A percentile compares a stretch with the other conserved stretches of the same genome.
Conservation (phyloP, 148 eudicot species). For the Chenopodium suecicum region DNA sequence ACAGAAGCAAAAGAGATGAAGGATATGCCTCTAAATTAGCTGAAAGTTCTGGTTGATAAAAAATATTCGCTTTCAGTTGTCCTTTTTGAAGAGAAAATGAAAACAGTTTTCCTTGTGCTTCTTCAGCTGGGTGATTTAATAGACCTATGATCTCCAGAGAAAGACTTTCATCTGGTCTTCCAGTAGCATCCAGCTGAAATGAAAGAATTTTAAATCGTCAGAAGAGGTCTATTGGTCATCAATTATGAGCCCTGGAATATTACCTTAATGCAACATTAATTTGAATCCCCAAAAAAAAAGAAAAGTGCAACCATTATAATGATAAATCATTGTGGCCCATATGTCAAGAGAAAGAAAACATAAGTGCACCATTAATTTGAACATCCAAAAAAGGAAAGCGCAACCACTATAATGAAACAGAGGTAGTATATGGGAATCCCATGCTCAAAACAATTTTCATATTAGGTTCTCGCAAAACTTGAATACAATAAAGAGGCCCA, state of each 20-base stretch:
- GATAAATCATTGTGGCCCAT: too few relatives aligned
- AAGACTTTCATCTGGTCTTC: conserved; percentile 97
- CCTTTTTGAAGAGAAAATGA: conserved; percentile 94
- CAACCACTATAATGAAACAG: too few relatives aligned
- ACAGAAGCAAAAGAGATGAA: conserved; percentile 7
- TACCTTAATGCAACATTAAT: neutral
- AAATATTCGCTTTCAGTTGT: conserved; percentile 71
- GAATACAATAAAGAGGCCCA: neutral
- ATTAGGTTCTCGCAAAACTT: neutral
- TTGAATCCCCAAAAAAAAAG: neutral
- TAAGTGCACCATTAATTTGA: too few relatives aligned
- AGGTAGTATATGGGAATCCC: neutral
- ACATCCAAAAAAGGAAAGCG: too few relatives aligned
- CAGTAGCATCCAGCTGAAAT: conserved; percentile 87
- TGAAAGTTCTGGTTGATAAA: conserved; percentile 70
- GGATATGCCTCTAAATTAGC: conserved; percentile 74
- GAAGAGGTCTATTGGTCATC: neutral
- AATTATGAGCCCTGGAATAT: neutral
- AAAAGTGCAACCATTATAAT: too few relatives aligned
- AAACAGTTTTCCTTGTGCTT: conserved; percentile 53
- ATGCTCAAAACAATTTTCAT: neutral
- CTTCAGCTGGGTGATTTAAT: conserved; percentile 55
- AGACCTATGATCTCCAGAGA: conserved; percentile 64
- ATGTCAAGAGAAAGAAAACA: too few relatives aligned
- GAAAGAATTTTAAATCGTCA: conserved; percentile 23